A percentile compares a stretch with the other conserved stretches of the same genome.
Conservation (phyloP, 1,284 basidiomycete genomes). For the Ustilago sp. region DNA sequence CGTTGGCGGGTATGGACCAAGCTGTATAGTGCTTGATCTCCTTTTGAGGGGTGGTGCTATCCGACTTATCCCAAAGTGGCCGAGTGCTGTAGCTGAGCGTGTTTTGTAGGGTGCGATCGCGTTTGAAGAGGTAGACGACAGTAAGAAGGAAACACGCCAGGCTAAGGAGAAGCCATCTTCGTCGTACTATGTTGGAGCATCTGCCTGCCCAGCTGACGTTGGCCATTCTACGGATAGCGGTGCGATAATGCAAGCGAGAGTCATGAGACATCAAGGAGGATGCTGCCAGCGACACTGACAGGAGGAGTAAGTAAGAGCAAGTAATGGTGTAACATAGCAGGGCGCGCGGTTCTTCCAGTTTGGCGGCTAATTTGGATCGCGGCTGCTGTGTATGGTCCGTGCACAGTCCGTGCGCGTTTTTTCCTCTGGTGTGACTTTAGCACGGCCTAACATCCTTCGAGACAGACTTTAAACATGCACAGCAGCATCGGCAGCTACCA, state of each 20-base stretch:
- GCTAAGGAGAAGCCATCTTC: constrained; percentile 18
- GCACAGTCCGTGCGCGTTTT: too few species aligned
- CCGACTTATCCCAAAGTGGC: constrained; percentile 75
- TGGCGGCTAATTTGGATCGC: too few species aligned
- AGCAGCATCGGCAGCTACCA: too few species aligned
- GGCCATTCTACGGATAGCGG: neutral
- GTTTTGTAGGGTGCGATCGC: constrained; percentile 32
- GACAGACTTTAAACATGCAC: too few species aligned
- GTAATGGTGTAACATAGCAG: too few species aligned
- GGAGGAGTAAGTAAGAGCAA: too few species aligned
- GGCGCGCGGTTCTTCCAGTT: too few species aligned
- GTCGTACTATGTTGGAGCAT: constrained; percentile 3
- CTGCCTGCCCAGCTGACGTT: neutral
- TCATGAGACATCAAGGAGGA: neutral
- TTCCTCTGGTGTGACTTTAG: too few species aligned
- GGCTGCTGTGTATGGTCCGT: too few species aligned
- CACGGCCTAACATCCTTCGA: too few species aligned
- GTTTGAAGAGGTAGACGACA: constrained; percentile 24
- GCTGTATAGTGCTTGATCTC: constrained; percentile 75
- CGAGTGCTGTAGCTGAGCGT: constrained; percentile 74
- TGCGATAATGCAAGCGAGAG: neutral
- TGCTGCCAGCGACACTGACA: neutral
- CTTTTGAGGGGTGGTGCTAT: constrained; percentile 43
- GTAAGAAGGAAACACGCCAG: constrained; percentile 1
- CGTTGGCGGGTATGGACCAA: constrained; percentile 73